Evolutionary conservation across 1,139 yeast genomes (phyloP).

Genomic region (Candida sanyaensis): DNA sequence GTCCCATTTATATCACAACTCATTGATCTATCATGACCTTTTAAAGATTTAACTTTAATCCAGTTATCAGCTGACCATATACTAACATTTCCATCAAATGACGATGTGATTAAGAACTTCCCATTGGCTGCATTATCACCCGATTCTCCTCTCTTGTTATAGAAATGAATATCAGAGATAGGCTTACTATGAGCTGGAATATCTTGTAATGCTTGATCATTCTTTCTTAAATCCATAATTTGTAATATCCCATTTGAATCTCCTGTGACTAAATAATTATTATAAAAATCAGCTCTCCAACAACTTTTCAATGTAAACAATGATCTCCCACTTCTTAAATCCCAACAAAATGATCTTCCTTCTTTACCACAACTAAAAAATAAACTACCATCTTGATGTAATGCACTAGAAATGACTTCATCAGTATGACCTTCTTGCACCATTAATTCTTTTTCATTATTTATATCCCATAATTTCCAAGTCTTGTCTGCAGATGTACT

Average conservation of each 20-base stretch:
- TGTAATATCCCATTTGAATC: constrained; percentile 82
- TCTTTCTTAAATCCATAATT: constrained; percentile 80
- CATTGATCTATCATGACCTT: constrained; percentile 77
- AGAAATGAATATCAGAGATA: constrained; percentile 67
- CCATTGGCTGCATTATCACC: constrained; percentile 28
- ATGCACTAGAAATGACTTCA: constrained; percentile 62
- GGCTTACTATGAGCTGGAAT: constrained; percentile 80
- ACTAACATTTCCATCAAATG: constrained; percentile 70
- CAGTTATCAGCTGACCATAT: constrained; percentile 77
- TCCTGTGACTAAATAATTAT: constrained; percentile 76
- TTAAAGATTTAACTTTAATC: constrained; percentile 55
- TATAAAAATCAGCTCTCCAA: constrained; percentile 76
- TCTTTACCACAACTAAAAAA: constrained; percentile 81
- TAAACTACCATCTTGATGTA: constrained; percentile 80
- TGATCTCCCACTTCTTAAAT: constrained; percentile 74
- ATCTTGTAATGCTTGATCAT: constrained; percentile 35
- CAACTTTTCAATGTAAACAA: constrained; percentile 60
- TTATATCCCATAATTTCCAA: constrained; percentile 86
- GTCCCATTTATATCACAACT: constrained; percentile 58
- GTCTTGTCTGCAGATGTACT: constrained; percentile 85
- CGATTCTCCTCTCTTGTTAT: constrained; percentile 19
- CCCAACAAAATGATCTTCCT: constrained; percentile 80
- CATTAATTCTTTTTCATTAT: constrained; percentile 20
- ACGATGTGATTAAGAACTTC: constrained; percentile 55
- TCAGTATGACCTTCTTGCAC: constrained; percentile 87